Evolutionary conservation across 768 basidiomycete species (phyloP).

Genomic region (Lactarius trivialis): DNA sequence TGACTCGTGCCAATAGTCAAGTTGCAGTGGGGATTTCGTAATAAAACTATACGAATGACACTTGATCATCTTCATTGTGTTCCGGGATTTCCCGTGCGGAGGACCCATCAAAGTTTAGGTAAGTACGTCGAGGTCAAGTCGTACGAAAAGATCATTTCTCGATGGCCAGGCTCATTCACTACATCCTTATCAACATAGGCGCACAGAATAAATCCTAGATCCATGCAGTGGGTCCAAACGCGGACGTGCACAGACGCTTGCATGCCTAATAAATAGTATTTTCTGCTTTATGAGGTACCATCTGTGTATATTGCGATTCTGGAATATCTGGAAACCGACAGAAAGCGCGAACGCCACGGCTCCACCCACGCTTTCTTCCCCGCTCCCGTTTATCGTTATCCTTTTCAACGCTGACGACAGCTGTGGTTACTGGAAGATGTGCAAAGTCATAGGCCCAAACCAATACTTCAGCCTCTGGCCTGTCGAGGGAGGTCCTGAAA

Average conservation of each 20-base stretch:
- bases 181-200: background rate
- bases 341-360: background rate
- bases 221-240: background rate
- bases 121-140: background rate
- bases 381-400: background rate
- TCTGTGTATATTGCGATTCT: background rate
- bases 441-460: background rate
- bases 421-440: background rate
- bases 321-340: too few relatives aligned
- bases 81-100: background rate
- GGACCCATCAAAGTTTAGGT: background rate
- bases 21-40: background rate
- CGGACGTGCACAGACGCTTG: background rate
- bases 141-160: background rate
- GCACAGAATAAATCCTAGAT: background rate
- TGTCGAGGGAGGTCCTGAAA: too few relatives aligned
- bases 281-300: background rate
- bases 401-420: background rate
- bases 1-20: background rate
- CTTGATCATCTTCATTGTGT: background rate
- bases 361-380: background rate
- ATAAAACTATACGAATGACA: background rate
- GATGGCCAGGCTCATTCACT: background rate
- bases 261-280: background rate
- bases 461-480: background rate